phyloP scores from a whole-genome alignment of 2,329 filamentous ascomycete species.

The Apiospora phragmitis region DNA sequence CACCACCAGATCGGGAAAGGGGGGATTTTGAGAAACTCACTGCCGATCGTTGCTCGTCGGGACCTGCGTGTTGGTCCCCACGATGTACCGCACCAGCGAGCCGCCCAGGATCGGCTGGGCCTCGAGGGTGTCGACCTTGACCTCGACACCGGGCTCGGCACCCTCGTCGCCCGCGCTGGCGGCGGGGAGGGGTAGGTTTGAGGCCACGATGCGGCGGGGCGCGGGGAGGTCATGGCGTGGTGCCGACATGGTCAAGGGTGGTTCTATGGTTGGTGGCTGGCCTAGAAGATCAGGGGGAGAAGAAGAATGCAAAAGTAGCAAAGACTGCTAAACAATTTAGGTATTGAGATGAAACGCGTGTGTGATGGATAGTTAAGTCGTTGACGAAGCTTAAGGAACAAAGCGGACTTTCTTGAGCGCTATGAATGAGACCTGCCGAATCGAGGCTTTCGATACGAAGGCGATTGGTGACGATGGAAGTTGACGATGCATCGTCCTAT shows the following conservation, averaged over 20 bases:
- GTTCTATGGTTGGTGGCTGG: neutral
- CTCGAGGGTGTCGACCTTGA: constrained; percentile 25
- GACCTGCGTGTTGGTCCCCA: constrained; percentile 24
- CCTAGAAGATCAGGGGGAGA: neutral
- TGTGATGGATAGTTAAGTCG: neutral
- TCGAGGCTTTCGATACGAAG: too few species aligned
- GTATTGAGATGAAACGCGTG: neutral
- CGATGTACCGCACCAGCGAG: constrained; percentile 20
- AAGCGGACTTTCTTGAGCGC: too few species aligned
- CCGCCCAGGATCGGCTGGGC: constrained; percentile 22
- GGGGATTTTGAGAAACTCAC: constrained; percentile 22
- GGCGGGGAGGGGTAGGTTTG: constrained; percentile 24
- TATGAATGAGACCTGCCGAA: too few species aligned
- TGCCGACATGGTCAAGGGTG: neutral
- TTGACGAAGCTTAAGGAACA: neutral
- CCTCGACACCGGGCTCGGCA: constrained; percentile 28
- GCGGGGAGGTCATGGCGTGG: constrained; percentile 15
- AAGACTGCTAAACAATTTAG: neutral
- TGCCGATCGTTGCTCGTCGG: constrained; percentile 28
- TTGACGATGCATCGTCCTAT: too few species aligned
- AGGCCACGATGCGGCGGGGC: constrained; percentile 28
- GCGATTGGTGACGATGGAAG: too few species aligned
- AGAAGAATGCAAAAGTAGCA: too few species aligned
- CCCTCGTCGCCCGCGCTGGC: constrained; percentile 14
- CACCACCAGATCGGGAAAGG: neutral